A percentile compares a stretch with the other conserved stretches of the same genome.
phyloP scores from a whole-genome alignment of 139 green algal genomes.

The Chlorella sp. region DNA sequence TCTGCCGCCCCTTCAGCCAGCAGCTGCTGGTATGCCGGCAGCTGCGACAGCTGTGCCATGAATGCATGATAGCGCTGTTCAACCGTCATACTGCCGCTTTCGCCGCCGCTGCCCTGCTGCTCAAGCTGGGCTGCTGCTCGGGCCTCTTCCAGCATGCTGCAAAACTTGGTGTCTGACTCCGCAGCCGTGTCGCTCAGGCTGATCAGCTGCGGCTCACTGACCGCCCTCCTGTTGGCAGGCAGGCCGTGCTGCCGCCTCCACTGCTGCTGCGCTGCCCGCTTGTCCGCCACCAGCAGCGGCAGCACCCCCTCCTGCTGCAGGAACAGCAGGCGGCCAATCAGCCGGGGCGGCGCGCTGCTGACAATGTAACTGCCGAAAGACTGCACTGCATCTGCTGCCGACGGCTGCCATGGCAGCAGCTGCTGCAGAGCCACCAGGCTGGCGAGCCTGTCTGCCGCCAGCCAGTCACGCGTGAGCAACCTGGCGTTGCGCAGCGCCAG shows the following conservation, averaged over 20 bases:
- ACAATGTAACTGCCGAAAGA: background rate
- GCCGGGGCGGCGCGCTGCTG: background rate
- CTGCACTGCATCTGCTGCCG: background rate
- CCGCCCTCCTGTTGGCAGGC: background rate
- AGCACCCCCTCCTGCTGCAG: conserved; percentile 3
- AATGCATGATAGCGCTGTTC: no score
- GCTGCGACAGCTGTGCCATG: no score
- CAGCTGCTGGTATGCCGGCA: no score
- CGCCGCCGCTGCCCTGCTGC: no score
- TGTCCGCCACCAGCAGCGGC: conserved; percentile 10
- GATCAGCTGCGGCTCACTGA: background rate
- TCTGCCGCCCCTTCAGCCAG: no score
- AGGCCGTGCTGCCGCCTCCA: background rate
- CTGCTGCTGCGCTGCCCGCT: background rate
- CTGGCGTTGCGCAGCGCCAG: background rate
- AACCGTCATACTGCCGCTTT: no score
- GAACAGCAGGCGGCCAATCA: background rate
- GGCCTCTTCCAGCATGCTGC: background rate
- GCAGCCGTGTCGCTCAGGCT: background rate
- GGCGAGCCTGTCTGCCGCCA: background rate
- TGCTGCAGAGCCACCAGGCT: conserved; percentile 7
- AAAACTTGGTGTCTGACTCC: background rate
- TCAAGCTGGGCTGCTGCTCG: no score
- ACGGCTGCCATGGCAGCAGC: background rate
- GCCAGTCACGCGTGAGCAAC: background rate